Percentiles rank a stretch among this genome's conserved stretches.
Conservation (phyloP, 2,329 filamentous ascomycete species). For the Fusarium sp. region DNA sequence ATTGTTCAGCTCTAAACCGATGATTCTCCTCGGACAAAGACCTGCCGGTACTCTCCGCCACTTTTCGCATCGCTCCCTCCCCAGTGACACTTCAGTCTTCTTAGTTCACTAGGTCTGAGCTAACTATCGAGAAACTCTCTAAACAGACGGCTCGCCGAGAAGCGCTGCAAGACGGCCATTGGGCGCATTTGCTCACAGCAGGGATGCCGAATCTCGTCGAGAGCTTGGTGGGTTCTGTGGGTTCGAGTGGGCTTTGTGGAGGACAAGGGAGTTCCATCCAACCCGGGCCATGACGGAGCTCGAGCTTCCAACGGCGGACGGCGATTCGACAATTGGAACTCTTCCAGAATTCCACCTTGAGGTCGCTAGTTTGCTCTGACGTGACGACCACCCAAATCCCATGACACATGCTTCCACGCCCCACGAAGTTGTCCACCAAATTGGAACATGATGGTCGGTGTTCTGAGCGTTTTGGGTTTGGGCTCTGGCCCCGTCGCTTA, state of each 20-base stretch:
- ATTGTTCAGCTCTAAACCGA: not conserved
- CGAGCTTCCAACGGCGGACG: conserved; percentile 27
- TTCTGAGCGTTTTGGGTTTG: conserved; percentile 15
- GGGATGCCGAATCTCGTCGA: conserved; percentile 25
- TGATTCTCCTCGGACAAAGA: not conserved
- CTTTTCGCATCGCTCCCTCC: not conserved
- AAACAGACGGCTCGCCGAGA: conserved; percentile 27
- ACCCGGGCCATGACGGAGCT: conserved; percentile 34
- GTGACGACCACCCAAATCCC: conserved; percentile 38
- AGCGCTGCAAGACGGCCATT: conserved; percentile 15
- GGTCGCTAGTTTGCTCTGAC: conserved; percentile 41
- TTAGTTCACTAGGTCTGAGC: conserved; percentile 12
- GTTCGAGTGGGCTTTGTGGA: conserved; percentile 31
- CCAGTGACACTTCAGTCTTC: conserved; percentile 1
- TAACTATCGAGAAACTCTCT: conserved; percentile 8
- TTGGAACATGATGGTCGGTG: conserved; percentile 24
- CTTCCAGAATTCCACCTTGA: conserved; percentile 42
- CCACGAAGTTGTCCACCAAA: conserved; percentile 19
- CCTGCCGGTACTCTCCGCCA: not conserved
- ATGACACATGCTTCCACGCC: conserved; percentile 38
- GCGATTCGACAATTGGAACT: conserved; percentile 46
- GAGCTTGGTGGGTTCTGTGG: conserved; percentile 26
- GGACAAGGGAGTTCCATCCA: conserved; percentile 31
- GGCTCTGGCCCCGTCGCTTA: conserved; percentile 6
- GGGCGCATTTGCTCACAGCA: conserved; percentile 23